Evolutionary conservation across 2,329 filamentous ascomycete genomes (phyloP).

Genomic region (Cryphonectria nitschkei): DNA sequence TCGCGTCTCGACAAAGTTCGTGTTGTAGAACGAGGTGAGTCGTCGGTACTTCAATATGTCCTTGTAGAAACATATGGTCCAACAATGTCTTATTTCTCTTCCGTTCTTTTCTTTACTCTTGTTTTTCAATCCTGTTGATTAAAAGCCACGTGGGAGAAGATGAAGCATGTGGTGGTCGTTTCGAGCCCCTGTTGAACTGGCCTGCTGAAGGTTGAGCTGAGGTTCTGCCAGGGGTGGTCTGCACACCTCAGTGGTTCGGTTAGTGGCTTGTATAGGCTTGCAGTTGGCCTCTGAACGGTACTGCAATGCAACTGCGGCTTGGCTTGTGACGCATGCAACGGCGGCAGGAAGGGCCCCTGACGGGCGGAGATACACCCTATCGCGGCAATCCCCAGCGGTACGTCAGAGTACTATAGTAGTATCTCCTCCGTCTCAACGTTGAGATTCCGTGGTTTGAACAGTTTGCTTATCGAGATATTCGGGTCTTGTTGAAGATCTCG

Average conservation of each 20-base stretch:
- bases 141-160: neutral
- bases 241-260: neutral
- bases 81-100: neutral
- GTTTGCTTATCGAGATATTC: too few species aligned
- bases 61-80: neutral
- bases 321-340: neutral
- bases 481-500: neutral
- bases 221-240: slow-evolving; percentile 6
- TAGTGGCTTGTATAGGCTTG: neutral
- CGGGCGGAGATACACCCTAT: neutral
- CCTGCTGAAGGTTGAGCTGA: slow-evolving; percentile 17
- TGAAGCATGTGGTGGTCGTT: neutral
- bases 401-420: neutral
- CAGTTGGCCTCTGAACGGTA: neutral
- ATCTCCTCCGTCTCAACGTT: neutral
- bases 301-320: slow-evolving; percentile 2
- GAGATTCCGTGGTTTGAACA: neutral
- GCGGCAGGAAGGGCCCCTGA: neutral
- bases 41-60: neutral
- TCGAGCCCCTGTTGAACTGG: neutral
- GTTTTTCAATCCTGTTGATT: neutral
- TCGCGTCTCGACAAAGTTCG: neutral
- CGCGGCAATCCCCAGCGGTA: neutral
- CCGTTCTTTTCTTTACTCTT: neutral
- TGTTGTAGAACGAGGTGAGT: neutral